These are phyloP conservation scores for Boletellus ananas DNA, from an alignment of 768 basidiomycete genomes.

Conservation along the genomic window DNA sequence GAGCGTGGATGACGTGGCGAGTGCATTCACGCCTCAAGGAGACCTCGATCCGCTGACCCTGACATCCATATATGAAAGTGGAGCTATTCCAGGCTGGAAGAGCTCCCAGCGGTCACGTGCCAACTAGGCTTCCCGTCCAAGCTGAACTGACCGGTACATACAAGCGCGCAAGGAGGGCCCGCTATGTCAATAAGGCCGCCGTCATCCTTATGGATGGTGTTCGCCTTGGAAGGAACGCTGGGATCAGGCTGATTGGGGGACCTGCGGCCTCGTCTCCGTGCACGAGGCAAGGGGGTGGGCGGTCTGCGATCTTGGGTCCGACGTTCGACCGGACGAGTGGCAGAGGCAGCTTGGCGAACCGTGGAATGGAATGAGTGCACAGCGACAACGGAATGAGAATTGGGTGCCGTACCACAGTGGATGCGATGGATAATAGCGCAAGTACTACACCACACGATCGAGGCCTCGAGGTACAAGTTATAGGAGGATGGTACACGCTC, in stretches of 20 bases:
- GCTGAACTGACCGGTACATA: conserved; percentile 3
- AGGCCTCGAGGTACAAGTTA: background rate
- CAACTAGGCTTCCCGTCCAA: background rate
- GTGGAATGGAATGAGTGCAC: conserved; percentile 9
- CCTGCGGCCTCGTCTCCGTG: conserved; percentile 56
- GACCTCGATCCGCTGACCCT: conserved; percentile 58
- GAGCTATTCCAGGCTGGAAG: conserved; percentile 56
- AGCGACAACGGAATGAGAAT: background rate
- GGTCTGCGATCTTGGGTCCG: conserved; percentile 49
- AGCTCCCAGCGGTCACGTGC: conserved; percentile 36
- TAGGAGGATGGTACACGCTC: background rate
- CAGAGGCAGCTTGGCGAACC: conserved; percentile 12
- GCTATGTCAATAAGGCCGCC: conserved; percentile 47
- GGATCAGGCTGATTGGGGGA: conserved; percentile 36
- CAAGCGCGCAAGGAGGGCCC: conserved; percentile 47
- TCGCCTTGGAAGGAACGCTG: background rate
- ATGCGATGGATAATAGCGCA: background rate
- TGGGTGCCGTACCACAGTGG: background rate
- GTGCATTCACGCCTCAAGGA: conserved; percentile 69
- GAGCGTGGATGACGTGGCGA: conserved; percentile 63
- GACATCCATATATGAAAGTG: conserved; percentile 54
- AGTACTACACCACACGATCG: background rate
- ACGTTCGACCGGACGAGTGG: conserved; percentile 24
- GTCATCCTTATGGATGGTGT: conserved; percentile 33
- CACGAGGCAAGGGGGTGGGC: conserved; percentile 44